Evolutionary conservation across 805 yeast species (phyloP).

Genomic region (Saccharomycopsis sp.): DNA sequence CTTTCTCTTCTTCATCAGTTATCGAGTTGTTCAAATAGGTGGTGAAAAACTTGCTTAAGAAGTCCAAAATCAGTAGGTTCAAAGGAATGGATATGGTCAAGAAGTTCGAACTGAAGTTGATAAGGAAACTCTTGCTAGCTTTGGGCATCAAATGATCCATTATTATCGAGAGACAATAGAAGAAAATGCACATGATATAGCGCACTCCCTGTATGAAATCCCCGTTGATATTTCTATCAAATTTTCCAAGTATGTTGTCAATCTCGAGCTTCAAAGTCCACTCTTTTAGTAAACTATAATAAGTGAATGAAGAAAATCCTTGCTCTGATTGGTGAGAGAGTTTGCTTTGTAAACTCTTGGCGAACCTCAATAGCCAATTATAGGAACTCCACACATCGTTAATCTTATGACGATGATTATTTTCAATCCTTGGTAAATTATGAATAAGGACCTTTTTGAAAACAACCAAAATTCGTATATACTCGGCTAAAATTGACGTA

Average conservation of each 20-base stretch:
- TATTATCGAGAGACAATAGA: neutral
- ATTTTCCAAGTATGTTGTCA: neutral
- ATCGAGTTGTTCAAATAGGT: neutral
- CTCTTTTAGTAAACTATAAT: neutral
- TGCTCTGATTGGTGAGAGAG: neutral
- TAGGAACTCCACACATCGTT: neutral
- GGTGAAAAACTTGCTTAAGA: neutral
- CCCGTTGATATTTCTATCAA: neutral
- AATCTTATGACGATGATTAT: neutral
- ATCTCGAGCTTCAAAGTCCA: neutral
- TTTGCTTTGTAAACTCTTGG: neutral
- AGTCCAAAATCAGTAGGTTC: neutral
- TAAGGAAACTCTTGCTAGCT: neutral
- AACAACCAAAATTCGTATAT: neutral
- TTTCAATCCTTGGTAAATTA: neutral
- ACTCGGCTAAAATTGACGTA: neutral
- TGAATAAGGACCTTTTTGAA: neutral
- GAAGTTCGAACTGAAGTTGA: neutral
- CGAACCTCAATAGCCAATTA: neutral
- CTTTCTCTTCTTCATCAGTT: neutral
- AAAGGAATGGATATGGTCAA: neutral
- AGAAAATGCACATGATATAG: neutral
- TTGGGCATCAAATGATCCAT: conserved; percentile 1
- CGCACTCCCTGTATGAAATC: neutral
- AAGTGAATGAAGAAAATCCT: neutral